Base-by-base conservation (phyloP, 164 flowering plant genomes). In the Piper betle region DNA sequence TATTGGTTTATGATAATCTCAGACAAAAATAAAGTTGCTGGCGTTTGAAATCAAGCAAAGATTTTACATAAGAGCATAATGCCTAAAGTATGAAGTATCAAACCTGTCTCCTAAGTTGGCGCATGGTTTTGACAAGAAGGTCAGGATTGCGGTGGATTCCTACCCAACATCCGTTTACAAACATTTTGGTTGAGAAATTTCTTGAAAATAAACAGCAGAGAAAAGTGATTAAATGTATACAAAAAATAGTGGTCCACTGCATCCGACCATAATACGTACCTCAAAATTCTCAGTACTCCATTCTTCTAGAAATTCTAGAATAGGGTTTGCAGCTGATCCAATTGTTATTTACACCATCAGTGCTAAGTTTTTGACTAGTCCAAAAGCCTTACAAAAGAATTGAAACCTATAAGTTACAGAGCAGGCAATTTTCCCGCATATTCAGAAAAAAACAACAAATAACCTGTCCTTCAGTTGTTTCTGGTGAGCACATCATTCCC, bases 401-500 rank as follows among this genome's bases (percentile, higher is more conserved):
- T 33, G 37, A 13, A 10, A 46, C 15, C 11, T 10, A 9, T 46
- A 46, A 10, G 50, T 46, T 10, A 3, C 0, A 46, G 3, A 46
- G 15, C 9, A 46, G 15, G 50, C 15, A 12, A 3, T 46, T 12
- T 17, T 4, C 18, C 20, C 6, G 10, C n/a, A 46, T 12, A 10
- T 42, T 10, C 46, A 4, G 6, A 16, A 39, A 57, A 40, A 63
- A 55, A 5, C 1, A 37, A 17, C 4, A n/a, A 48, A 56, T 68
- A 58, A 88, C 97, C 70, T 91, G 99, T 71, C 99, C 99, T 80
- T 94, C 99, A 54, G 99, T 97, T 3, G 99, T 94, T 80, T 94
- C 99, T 57, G 99, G 96, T 52, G 99, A 97, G 69, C 99, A 94
- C 97, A 94, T 91, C 95, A 94, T 91, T 55, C 99, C 99, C 99